A percentile compares a stretch with the other conserved stretches of the same genome.
These are phyloP conservation scores for Colletotrichum gloeosporioides DNA, from an alignment of 2,329 filamentous ascomycete genomes.

Conservation along the genomic window DNA sequence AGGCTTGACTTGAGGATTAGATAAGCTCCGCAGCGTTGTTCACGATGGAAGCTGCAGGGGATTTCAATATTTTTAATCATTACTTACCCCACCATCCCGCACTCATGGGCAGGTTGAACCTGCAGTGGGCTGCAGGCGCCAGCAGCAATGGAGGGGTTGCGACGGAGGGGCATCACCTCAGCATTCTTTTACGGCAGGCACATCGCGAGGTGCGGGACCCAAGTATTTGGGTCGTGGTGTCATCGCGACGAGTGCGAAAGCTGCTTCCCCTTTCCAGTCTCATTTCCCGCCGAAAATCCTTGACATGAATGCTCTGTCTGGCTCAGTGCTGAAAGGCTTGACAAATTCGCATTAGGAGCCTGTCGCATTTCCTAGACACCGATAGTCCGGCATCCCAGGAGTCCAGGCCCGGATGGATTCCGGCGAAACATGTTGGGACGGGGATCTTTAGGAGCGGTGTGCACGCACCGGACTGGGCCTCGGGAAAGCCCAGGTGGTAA, in stretches of 20 bases:
- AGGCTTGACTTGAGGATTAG: not conserved
- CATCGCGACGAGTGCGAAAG: not conserved
- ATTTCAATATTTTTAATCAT: not conserved
- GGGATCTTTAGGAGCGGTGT: slow-evolving; percentile 16
- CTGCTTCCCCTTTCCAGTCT: not conserved
- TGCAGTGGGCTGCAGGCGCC: slow-evolving; percentile 19
- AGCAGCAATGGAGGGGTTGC: not conserved
- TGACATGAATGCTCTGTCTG: not conserved
- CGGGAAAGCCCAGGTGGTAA: not conserved
- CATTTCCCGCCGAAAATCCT: not conserved
- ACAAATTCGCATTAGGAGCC: not conserved
- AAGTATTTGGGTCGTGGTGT: not conserved
- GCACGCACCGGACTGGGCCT: not conserved
- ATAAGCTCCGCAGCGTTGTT: not conserved
- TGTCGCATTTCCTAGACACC: not conserved
- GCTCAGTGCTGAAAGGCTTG: not conserved
- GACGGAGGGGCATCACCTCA: not conserved
- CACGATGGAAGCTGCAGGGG: not conserved
- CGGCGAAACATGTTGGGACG: slow-evolving; percentile 14
- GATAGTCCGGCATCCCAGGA: not conserved
- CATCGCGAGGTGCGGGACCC: not conserved
- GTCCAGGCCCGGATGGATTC: slow-evolving; percentile 1
- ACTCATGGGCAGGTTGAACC: not conserved
- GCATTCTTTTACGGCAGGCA: not conserved
- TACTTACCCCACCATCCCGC: slow-evolving; percentile 14